A percentile compares a stretch with the other conserved stretches of the same genome.
Evolutionary conservation across 2,329 filamentous ascomycete genomes (phyloP).

Genomic region (Dactylellina parvicollis): DNA sequence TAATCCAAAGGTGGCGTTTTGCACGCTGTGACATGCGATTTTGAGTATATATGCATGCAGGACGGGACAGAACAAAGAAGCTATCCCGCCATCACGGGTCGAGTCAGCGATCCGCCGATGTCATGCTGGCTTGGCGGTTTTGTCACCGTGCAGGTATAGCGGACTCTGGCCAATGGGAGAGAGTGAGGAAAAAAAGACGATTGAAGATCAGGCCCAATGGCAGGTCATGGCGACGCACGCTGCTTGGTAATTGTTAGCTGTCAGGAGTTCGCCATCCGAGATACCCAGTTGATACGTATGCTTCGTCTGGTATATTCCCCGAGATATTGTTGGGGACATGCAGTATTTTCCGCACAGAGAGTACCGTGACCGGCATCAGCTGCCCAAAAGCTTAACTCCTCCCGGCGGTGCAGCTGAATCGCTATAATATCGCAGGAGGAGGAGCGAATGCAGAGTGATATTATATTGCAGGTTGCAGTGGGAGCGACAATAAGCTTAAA

Average conservation of each 20-base stretch:
- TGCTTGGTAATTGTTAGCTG: constrained; percentile 11
- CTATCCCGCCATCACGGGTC: constrained; percentile 35
- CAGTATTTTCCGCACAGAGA: neutral
- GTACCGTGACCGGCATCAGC: constrained; percentile 22
- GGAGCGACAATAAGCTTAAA: constrained; percentile 50
- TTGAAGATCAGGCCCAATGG: constrained; percentile 47
- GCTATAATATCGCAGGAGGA: constrained; percentile 1
- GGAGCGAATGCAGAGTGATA: constrained; percentile 12
- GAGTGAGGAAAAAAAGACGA: neutral
- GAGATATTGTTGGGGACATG: neutral
- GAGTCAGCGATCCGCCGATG: constrained; percentile 20
- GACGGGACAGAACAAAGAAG: constrained; percentile 22
- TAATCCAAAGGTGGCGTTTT: constrained; percentile 12
- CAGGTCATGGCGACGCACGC: constrained; percentile 24
- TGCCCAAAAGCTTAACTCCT: constrained; percentile 21
- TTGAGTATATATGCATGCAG: constrained; percentile 17
- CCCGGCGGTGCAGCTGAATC: neutral
- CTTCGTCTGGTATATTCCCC: neutral
- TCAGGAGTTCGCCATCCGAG: neutral
- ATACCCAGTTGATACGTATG: neutral
- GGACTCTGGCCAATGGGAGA: constrained; percentile 15
- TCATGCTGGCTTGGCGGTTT: constrained; percentile 33
- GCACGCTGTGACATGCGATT: neutral
- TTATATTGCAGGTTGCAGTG: constrained; percentile 44
- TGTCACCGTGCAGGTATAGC: constrained; percentile 39